Percentiles rank a stretch among this genome's conserved stretches.
Conservation (phyloP, 257 asterid genomes). For the Plectranthus barbatus region DNA sequence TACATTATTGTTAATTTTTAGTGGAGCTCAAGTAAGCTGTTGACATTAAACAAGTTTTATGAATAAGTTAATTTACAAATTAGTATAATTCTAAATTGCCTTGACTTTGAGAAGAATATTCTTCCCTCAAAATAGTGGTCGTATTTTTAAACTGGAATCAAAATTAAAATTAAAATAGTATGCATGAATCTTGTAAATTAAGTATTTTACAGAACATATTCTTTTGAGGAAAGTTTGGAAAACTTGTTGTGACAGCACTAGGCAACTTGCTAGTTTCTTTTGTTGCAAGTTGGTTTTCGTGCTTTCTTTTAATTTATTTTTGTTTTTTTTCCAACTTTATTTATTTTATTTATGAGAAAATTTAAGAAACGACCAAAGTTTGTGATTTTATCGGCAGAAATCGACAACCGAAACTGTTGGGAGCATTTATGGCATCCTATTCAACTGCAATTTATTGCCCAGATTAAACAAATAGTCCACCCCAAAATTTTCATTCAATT, state of each 20-base stretch:
- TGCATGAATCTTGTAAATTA: constrained; percentile 1
- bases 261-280: constrained; percentile 24
- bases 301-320: constrained; percentile 5
- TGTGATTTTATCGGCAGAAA: constrained; percentile 16
- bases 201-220: background rate
- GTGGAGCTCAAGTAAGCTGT: background rate
- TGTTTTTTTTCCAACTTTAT: background rate
- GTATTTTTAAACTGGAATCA: too few relatives aligned
- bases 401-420: constrained; percentile 11
- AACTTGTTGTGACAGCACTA: constrained; percentile 18
- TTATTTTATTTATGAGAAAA: background rate
- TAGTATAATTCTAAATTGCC: background rate
- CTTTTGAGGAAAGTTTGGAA: background rate
- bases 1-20: too few relatives aligned
- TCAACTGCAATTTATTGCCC: background rate
- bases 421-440: constrained; percentile 13
- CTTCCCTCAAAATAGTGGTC: background rate
- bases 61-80: background rate
- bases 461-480: background rate
- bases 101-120: background rate
- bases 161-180: too few relatives aligned
- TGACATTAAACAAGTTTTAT: background rate
- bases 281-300: constrained; percentile 6
- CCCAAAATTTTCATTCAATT: background rate
- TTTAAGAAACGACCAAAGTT: constrained; percentile 9